Percentiles rank a stretch among this genome's conserved stretches.
Conservation (phyloP, 331 rosid genomes). For the Malus hybrid region DNA sequence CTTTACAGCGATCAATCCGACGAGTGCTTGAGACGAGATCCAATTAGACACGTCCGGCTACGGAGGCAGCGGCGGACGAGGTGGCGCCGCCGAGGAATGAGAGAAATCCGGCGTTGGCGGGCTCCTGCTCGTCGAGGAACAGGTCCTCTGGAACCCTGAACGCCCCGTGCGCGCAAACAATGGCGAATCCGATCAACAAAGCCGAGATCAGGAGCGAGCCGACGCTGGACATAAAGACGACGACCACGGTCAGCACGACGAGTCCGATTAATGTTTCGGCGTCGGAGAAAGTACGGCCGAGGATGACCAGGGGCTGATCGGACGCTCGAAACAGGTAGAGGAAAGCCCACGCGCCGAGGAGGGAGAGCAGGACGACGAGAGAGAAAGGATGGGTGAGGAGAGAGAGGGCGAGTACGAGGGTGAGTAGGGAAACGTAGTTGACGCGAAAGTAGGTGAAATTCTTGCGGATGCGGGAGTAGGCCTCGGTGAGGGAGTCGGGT, state of each 20-base stretch:
- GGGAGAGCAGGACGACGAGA: constrained; percentile 34
- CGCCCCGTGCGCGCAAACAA: constrained; percentile 42
- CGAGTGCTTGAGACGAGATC: not conserved
- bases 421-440: constrained; percentile 28
- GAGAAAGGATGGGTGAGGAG: constrained; percentile 50
- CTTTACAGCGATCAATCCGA: not conserved
- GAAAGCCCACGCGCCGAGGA: constrained; percentile 42
- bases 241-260: constrained; percentile 33
- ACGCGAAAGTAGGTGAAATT: constrained; percentile 41
- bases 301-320: constrained; percentile 40
- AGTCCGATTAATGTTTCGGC: constrained; percentile 36
- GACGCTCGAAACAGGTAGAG: constrained; percentile 43
- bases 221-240: constrained; percentile 39
- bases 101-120: constrained; percentile 33
- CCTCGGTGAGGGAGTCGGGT: constrained; percentile 36
- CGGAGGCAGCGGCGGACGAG: constrained; percentile 30
- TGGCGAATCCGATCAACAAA: constrained; percentile 26
- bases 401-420: constrained; percentile 31
- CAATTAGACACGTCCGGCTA: constrained; percentile 28
- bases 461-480: constrained; percentile 49
- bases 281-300: constrained; percentile 40
- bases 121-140: constrained; percentile 45
- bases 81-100: constrained; percentile 47
- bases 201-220: constrained; percentile 50
- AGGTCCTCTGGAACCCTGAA: constrained; percentile 50